These are phyloP conservation scores for Trichoderma gracile DNA, from an alignment of 2,329 filamentous ascomycete species.

Conservation along the genomic window DNA sequence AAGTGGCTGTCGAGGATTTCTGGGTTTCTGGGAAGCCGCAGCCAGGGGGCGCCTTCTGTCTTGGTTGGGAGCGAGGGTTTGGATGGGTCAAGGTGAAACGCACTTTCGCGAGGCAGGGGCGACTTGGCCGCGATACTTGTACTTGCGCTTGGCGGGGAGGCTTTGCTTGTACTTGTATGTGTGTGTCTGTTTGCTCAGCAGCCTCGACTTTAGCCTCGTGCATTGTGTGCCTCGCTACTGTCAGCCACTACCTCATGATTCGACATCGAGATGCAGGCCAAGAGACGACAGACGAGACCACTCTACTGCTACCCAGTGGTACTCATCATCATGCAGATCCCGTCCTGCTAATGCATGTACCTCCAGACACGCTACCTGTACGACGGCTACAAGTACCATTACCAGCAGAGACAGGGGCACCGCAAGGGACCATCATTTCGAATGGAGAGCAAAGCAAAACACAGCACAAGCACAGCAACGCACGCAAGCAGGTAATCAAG, in stretches of 20 bases:
- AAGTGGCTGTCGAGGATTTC: background rate
- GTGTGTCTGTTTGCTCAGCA: too few relatives aligned
- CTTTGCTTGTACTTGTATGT: background rate
- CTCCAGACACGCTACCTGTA: too few relatives aligned
- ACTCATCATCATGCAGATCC: too few relatives aligned
- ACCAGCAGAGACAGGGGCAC: too few relatives aligned
- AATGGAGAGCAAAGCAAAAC: conserved; percentile 3
- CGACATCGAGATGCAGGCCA: too few relatives aligned
- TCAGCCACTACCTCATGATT: too few relatives aligned
- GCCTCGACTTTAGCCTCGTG: too few relatives aligned
- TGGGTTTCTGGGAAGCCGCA: conserved; percentile 7
- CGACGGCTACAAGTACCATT: too few relatives aligned
- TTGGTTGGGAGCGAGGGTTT: conserved; percentile 21
- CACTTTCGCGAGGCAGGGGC: conserved; percentile 24
- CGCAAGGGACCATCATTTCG: background rate
- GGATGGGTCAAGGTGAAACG: conserved; percentile 26
- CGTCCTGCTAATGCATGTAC: too few relatives aligned
- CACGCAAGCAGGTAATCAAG: background rate
- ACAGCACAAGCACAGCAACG: background rate
- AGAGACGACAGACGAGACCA: too few relatives aligned
- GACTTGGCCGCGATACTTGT: conserved; percentile 10
- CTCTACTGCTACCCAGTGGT: too few relatives aligned
- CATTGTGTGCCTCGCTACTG: too few relatives aligned
- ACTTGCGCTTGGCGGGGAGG: background rate
- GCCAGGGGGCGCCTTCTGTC: conserved; percentile 20